Conservation (phyloP, 352 stramenopile genomes). For the Pythium coloratum region DNA sequence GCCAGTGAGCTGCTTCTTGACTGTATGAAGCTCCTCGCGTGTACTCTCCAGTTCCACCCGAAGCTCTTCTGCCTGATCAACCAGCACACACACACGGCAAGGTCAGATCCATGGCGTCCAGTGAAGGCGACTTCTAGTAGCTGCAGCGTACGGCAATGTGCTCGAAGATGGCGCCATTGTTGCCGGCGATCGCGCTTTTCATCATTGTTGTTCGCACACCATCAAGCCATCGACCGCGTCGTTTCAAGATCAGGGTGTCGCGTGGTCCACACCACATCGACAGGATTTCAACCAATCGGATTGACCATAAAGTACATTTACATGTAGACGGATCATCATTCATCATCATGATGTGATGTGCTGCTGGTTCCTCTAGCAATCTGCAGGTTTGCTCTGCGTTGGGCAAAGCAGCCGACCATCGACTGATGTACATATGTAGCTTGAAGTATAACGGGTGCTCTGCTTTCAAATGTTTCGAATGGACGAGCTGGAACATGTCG, state of each 20-base stretch:
- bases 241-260: conserved; percentile 10
- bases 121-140: background rate
- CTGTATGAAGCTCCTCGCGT: conserved; percentile 47
- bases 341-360: no score
- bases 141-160: conserved; percentile 17
- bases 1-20: conserved; percentile 47
- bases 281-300: background rate
- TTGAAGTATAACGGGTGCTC: no score
- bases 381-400: no score
- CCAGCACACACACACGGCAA: background rate
- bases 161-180: conserved; percentile 15
- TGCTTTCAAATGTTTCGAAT: no score
- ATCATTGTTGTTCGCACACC: background rate
- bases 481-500: no score
- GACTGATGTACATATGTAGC: no score
- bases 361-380: no score
- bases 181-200: conserved; percentile 9
- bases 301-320: no score
- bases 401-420: no score
- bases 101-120: background rate
- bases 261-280: background rate
- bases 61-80: conserved; percentile 48
- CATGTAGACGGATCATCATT: no score
- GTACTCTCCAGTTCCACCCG: conserved; percentile 55
- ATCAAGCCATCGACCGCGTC: background rate